phyloP scores from a whole-genome alignment of 306 rosid genomes.

The Potentilla sterilis region DNA sequence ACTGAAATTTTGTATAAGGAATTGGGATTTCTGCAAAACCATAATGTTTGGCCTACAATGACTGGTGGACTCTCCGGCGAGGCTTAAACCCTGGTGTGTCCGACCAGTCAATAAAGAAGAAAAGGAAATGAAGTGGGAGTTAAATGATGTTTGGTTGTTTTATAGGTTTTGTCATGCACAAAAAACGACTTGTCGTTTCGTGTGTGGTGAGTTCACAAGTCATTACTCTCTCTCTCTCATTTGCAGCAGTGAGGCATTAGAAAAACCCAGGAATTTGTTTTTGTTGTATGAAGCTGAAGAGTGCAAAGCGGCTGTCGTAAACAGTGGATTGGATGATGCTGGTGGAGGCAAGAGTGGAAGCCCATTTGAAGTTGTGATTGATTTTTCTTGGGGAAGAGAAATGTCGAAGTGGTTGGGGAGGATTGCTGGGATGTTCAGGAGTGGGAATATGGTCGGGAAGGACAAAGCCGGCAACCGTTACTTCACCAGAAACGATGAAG shows the following conservation, averaged over 20 bases:
- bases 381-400: slow-evolving; percentile 2
- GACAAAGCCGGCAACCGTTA: slow-evolving; percentile 81
- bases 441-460: slow-evolving; percentile 49
- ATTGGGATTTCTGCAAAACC: slow-evolving; percentile 1
- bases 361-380: slow-evolving; percentile 13
- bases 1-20: not conserved
- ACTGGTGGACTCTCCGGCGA: slow-evolving; percentile 2
- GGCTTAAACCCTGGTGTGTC: not conserved
- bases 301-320: not conserved
- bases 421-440: slow-evolving; percentile 51
- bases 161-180: not conserved
- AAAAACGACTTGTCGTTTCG: not conserved
- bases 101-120: not conserved
- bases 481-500: slow-evolving; percentile 56
- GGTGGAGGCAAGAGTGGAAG: not conserved
- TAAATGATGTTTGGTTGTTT: not conserved
- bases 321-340: not conserved
- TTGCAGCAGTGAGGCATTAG: not conserved
- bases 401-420: slow-evolving; percentile 70
- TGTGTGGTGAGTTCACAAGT: not conserved
- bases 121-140: not conserved
- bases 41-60: not conserved
- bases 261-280: not conserved
- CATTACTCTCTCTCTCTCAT: not conserved
- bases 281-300: not conserved